Conservation (phyloP, 441 rosid genomes). For the Euphorbia schlechtendalii region DNA sequence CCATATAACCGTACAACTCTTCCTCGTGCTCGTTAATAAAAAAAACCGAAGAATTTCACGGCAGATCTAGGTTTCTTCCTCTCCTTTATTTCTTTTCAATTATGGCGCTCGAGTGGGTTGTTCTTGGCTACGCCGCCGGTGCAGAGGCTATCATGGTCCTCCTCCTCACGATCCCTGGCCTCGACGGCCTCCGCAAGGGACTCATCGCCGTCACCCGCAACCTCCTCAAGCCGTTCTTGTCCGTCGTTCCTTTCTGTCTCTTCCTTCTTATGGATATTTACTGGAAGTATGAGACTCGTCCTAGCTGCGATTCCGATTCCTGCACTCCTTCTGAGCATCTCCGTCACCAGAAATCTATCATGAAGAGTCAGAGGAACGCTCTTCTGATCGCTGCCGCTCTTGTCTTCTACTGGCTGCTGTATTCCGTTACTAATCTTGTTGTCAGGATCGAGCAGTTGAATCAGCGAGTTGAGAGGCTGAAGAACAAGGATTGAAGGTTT, state of each 20-base stretch:
- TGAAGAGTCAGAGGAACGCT: constrained; percentile 93
- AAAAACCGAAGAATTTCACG: not conserved
- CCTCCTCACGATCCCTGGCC: constrained; percentile 79
- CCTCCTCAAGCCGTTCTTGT: constrained; percentile 80
- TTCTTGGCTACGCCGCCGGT: constrained; percentile 80
- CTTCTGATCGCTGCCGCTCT: constrained; percentile 72
- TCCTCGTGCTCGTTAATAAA: no score
- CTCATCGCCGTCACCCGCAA: constrained; percentile 78
- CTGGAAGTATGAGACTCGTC: constrained; percentile 91
- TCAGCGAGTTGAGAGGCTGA: constrained; percentile 78
- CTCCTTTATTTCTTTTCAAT: not conserved
- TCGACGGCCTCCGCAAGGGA: constrained; percentile 71
- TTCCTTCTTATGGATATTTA: constrained; percentile 87
- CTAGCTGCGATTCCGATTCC: constrained; percentile 63
- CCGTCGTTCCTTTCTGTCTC: constrained; percentile 86
- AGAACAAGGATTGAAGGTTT: constrained; percentile 41
- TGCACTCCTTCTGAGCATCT: constrained; percentile 79
- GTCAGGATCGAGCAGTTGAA: constrained; percentile 72
- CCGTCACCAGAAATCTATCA: constrained; percentile 90
- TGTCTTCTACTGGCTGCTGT: constrained; percentile 77
- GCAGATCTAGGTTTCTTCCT: constrained; percentile 17
- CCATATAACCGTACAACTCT: not conserved
- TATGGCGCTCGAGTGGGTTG: constrained; percentile 98
- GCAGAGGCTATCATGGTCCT: constrained; percentile 94
- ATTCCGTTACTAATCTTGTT: constrained; percentile 64